Conservation (phyloP, 164 flowering plant genomes). For the Vitis riparia region DNA sequence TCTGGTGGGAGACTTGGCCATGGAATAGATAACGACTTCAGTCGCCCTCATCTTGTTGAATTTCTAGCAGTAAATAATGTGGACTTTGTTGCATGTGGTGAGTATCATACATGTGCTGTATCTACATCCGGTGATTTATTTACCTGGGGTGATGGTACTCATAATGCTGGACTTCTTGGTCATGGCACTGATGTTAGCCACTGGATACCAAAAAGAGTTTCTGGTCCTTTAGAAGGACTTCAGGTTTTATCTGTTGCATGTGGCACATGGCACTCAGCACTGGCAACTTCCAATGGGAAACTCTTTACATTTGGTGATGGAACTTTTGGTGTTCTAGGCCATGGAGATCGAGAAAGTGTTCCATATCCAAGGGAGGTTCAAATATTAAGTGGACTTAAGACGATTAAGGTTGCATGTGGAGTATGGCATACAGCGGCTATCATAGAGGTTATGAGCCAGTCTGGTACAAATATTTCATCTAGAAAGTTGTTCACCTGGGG, state of each 20-base stretch:
- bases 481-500: constrained; percentile 91
- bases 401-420: constrained; percentile 78
- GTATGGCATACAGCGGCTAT: constrained; percentile 89
- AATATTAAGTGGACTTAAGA: constrained; percentile 50
- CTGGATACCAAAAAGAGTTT: constrained; percentile 79
- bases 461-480: constrained; percentile 33
- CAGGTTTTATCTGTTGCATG: constrained; percentile 76
- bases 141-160: constrained; percentile 87
- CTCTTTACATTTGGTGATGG: constrained; percentile 89
- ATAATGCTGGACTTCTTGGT: constrained; percentile 75
- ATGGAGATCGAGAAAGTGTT: constrained; percentile 69
- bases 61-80: constrained; percentile 52
- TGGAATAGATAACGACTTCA: constrained; percentile 55
- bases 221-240: constrained; percentile 74
- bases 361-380: constrained; percentile 69
- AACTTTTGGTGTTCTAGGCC: constrained; percentile 81
- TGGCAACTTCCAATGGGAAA: constrained; percentile 57
- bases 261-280: constrained; percentile 88
- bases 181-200: constrained; percentile 73
- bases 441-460: constrained; percentile 59
- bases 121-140: constrained; percentile 68
- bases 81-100: constrained; percentile 82
- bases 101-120: constrained; percentile 83
- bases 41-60: constrained; percentile 75
- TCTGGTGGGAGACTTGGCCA: constrained; percentile 90